phyloP scores from a whole-genome alignment of 2,329 filamentous ascomycete genomes.

The Exophiala spinifera region DNA sequence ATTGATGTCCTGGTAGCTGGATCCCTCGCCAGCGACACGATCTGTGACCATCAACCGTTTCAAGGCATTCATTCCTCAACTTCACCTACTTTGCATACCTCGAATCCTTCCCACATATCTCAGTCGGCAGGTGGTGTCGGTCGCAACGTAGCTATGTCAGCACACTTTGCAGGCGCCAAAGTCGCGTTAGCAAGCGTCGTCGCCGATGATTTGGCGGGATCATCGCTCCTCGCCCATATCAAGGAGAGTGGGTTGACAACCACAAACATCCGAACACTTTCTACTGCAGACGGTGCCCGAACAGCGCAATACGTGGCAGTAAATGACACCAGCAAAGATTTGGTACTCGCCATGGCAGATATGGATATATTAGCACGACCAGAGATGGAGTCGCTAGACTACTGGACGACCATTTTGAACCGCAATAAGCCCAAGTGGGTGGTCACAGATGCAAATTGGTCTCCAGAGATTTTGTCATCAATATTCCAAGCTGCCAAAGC shows the following conservation, averaged over 20 bases:
- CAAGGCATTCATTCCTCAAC: conserved; percentile 35
- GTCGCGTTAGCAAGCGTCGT: conserved; percentile 78
- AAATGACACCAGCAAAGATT: conserved; percentile 77
- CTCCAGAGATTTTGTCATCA: conserved; percentile 58
- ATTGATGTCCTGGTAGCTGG: conserved; percentile 75
- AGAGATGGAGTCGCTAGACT: conserved; percentile 43
- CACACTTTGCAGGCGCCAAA: conserved; percentile 63
- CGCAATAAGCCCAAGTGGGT: conserved; percentile 67
- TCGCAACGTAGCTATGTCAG: conserved; percentile 83
- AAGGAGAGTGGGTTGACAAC: conserved; percentile 62
- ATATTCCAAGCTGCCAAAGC: conserved; percentile 65
- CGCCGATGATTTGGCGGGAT: conserved; percentile 74
- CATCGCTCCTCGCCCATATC: conserved; percentile 66
- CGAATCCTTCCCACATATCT: conserved; percentile 76
- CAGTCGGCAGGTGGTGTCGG: conserved; percentile 89
- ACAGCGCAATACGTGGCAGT: conserved; percentile 91
- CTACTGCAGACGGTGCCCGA: conserved; percentile 52
- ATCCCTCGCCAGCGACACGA: conserved; percentile 83
- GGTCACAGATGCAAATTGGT: conserved; percentile 87
- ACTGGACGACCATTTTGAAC: conserved; percentile 62
- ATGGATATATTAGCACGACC: conserved; percentile 73
- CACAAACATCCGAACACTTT: conserved; percentile 59
- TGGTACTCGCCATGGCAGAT: conserved; percentile 92
- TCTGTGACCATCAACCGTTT: conserved; percentile 69
- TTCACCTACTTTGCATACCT: conserved; percentile 62